phyloP scores from a whole-genome alignment of 2,329 filamentous ascomycete genomes.

The Kalmusia sp. region DNA sequence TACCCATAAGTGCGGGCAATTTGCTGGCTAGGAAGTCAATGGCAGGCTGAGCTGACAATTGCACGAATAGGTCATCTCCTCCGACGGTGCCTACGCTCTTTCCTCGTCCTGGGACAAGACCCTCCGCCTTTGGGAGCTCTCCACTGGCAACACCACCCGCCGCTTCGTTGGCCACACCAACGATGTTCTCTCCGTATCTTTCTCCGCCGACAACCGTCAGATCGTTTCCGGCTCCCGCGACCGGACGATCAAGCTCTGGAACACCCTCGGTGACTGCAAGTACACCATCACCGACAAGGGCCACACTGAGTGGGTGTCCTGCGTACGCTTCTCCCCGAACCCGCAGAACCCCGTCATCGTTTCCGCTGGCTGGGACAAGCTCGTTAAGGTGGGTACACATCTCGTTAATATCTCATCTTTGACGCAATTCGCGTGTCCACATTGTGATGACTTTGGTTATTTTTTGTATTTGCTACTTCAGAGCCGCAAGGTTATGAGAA shows the following conservation, averaged over 20 bases:
- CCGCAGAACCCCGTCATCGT: constrained; percentile 99
- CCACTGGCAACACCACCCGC: constrained; percentile 94
- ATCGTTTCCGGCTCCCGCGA: constrained; percentile 99
- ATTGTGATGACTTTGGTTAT: constrained; percentile 88
- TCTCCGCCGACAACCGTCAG: constrained; percentile 99
- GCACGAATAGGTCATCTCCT: constrained; percentile 86
- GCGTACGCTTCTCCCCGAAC: constrained; percentile 99
- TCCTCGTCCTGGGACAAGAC: constrained; percentile 99
- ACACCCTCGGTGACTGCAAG: constrained; percentile 99
- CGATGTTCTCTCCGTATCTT: constrained; percentile 99
- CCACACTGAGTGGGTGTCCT: constrained; percentile 99
- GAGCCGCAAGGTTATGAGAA: constrained; percentile 98
- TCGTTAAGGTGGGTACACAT: constrained; percentile 87
- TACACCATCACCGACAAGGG: constrained; percentile 99
- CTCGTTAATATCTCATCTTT: background rate
- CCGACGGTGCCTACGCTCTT: constrained; percentile 98
- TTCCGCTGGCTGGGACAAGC: constrained; percentile 98
- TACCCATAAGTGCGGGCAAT: constrained; percentile 29
- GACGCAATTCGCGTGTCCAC: constrained; percentile 23
- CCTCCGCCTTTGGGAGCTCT: constrained; percentile 98
- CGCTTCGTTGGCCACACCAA: constrained; percentile 99
- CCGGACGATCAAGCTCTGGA: constrained; percentile 99
- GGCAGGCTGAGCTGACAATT: constrained; percentile 38
- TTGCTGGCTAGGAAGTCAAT: constrained; percentile 30
- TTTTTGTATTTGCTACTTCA: constrained; percentile 99